A percentile compares a stretch with the other conserved stretches of the same genome.
These are phyloP conservation scores for Epichloe brachyelytri DNA, from an alignment of 2,329 filamentous ascomycete genomes.

Conservation along the genomic window DNA sequence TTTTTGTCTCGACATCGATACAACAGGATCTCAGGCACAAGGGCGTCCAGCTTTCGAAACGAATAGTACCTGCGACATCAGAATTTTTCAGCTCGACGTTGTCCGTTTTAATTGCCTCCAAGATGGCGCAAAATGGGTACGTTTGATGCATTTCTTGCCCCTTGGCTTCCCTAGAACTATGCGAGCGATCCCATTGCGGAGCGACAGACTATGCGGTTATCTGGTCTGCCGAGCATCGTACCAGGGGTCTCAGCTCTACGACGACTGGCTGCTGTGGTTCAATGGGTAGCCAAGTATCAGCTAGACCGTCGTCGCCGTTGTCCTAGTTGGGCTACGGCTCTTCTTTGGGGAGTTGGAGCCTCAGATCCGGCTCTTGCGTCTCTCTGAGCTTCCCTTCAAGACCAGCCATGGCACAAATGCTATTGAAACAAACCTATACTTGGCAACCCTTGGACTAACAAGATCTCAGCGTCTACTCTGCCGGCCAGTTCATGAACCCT, in stretches of 20 bases:
- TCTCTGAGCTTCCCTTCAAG: not conserved
- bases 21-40: not conserved
- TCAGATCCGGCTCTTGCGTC: not conserved
- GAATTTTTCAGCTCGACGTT: not conserved
- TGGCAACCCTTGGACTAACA: slow-evolving; percentile 3
- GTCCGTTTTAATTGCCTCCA: slow-evolving; percentile 8
- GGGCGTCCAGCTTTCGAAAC: not conserved
- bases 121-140: slow-evolving; percentile 23
- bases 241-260: not conserved
- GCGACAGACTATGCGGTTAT: not conserved
- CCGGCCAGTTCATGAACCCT: slow-evolving; percentile 83
- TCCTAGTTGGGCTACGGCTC: not conserved
- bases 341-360: not conserved
- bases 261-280: not conserved
- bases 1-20: not conserved
- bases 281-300: not conserved
- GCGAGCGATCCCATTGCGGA: not conserved
- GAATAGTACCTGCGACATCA: not conserved
- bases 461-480: slow-evolving; percentile 38
- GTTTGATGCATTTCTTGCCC: slow-evolving; percentile 1
- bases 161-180: not conserved
- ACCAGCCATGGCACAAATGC: not conserved
- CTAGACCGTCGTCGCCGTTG: not conserved
- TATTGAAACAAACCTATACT: not conserved
- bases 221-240: not conserved